Evolutionary conservation across 2,329 filamentous ascomycete species (phyloP), one percentile per base, ranked within the genome.

Genomic region (Arthroderma sp.): DNA sequence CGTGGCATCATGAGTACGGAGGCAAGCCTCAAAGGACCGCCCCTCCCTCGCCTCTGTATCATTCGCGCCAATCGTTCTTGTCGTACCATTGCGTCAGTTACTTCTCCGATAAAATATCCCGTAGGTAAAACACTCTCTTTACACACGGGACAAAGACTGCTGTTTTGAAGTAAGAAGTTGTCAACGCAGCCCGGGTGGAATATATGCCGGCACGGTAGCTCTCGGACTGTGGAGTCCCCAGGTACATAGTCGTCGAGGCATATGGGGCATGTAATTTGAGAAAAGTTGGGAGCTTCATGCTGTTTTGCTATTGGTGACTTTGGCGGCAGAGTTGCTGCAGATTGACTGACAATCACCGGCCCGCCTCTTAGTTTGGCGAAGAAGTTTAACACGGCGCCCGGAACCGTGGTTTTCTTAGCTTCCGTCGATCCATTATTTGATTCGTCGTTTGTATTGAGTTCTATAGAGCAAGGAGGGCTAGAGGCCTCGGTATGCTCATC

Each of bases 141-240:
- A 70, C 91, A 98, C 54, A 94, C 70, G 0, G 91, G 89, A 57
- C 91, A 98, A 1, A 95, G 71, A 11, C 85, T 93, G 58, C 84
- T 93, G 58, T 82, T 82, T 44, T 79, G 73, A 37, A 74, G 72
- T 8, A 96, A 70, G 55, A 91, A 94, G 22, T 80, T 75, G 57
- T 96, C 88, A 51, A 96, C 88, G 57, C 91, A 98, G 51, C 84
- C 82, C 0, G 85, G 82, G 53, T 98, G 89, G 63, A 88, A 98
- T 46, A 96, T 89, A 60, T 98, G 91, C 0, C 83, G 80, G 55
- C 91, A 98, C 0, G 86, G 79, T 2, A 96, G 70, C 63, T 95
- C 84, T 45, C 87, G 82, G 45, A 96, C 87, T 15, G 79, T 75
- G 0, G 84, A 82, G 11, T 72, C 66, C 33, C 77, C 74, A 10